Percentiles rank a stretch among this genome's conserved stretches.
These are phyloP conservation scores for Pythium pyrilobum DNA, from an alignment of 352 stramenopile genomes.

Conservation along the genomic window DNA sequence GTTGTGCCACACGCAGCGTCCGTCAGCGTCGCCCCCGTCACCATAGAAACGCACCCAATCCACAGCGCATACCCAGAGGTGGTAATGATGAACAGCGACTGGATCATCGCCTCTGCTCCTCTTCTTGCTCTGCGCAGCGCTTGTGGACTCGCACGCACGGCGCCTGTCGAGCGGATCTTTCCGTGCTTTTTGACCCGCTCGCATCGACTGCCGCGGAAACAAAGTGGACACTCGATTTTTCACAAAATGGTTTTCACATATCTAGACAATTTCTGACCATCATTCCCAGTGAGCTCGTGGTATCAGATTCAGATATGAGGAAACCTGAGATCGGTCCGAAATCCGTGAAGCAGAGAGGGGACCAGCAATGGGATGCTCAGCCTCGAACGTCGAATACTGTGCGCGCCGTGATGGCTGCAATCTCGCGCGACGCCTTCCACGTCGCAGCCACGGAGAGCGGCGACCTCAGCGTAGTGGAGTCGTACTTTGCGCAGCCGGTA, in stretches of 20 bases:
- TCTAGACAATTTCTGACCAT: not conserved
- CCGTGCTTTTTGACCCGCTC: constrained; percentile 12
- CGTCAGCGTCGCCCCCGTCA: not conserved
- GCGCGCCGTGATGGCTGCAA: not conserved
- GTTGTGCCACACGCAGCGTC: not conserved
- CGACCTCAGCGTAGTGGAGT: not conserved
- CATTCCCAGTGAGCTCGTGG: not conserved
- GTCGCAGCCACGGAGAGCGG: not conserved
- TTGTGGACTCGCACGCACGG: not conserved
- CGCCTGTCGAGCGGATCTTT: constrained; percentile 11
- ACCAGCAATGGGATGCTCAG: not conserved
- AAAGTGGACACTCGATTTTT: not conserved
- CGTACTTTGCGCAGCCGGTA: constrained; percentile 7
- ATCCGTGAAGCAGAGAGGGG: not conserved
- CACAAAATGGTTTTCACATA: constrained; percentile 2
- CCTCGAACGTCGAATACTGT: not conserved
- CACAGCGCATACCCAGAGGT: constrained; percentile 69
- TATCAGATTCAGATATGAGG: constrained; percentile 6
- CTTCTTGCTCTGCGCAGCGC: not conserved
- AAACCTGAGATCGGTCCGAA: not conserved
- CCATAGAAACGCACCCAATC: not conserved
- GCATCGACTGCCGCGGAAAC: not conserved
- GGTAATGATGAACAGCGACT: constrained; percentile 97
- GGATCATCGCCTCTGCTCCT: constrained; percentile 84
- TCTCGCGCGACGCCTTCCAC: constrained; percentile 7